phyloP scores from a whole-genome alignment of 2,329 filamentous ascomycete genomes.

The Pseudogymnoascus sp. region DNA sequence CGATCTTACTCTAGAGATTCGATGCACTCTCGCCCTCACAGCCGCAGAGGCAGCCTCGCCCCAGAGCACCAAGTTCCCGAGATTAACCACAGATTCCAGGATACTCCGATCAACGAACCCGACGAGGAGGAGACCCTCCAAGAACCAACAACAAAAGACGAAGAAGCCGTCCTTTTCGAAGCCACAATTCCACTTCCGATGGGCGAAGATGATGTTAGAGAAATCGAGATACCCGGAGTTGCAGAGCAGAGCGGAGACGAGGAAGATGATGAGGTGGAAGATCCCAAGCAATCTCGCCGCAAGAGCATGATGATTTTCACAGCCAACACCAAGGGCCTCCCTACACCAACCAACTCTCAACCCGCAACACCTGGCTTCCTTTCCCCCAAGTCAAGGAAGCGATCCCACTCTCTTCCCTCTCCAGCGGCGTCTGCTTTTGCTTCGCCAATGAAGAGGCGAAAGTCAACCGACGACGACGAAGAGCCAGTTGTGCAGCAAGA shows the following conservation, averaged over 20 bases:
- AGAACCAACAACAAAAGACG: conserved; percentile 17
- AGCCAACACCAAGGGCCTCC: conserved; percentile 15
- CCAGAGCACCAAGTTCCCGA: conserved; percentile 31
- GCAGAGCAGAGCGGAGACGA: conserved; percentile 57
- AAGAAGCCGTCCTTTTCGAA: conserved; percentile 31
- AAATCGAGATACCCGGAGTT: conserved; percentile 72
- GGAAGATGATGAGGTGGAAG: conserved; percentile 36
- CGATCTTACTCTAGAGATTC: conserved; percentile 45
- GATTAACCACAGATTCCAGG: conserved; percentile 29
- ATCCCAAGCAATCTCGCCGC: conserved; percentile 33
- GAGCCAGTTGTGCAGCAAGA: background rate
- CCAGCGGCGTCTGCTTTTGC: conserved; percentile 18
- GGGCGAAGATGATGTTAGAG: conserved; percentile 59
- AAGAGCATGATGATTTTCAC: conserved; percentile 37
- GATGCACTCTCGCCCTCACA: conserved; percentile 25
- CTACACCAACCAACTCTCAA: conserved; percentile 24
- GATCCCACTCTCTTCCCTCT: conserved; percentile 26
- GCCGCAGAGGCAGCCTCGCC: conserved; percentile 35
- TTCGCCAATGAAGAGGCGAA: conserved; percentile 18
- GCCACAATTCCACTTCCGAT: conserved; percentile 62
- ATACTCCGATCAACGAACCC: conserved; percentile 20
- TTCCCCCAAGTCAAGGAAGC: conserved; percentile 19
- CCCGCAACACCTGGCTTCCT: conserved; percentile 19
- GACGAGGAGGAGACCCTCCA: conserved; percentile 12
- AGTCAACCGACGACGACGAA: conserved; percentile 9